A percentile compares a stretch with the other conserved stretches of the same genome.
These are phyloP conservation scores for Hypoxylon fragiforme DNA, from an alignment of 495 filamentous ascomycete genomes.

Conservation along the genomic window DNA sequence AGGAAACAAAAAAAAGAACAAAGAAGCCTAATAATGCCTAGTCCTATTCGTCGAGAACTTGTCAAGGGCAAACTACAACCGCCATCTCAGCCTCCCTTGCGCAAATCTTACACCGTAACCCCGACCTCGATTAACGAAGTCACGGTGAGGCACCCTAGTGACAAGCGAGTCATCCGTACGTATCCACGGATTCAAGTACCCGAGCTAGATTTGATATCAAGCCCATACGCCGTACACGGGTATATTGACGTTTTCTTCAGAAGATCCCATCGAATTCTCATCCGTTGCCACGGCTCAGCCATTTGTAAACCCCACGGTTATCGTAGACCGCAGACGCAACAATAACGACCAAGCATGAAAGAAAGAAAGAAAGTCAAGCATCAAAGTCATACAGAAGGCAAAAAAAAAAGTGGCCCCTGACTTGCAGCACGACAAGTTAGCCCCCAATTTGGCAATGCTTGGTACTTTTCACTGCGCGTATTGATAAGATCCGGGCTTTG, in stretches of 20 bases:
- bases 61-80: slow-evolving; percentile 33
- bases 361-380: too few relatives aligned
- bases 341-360: slow-evolving; percentile 9
- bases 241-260: too few relatives aligned
- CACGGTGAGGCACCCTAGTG: slow-evolving; percentile 27
- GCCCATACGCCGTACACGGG: too few relatives aligned
- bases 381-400: too few relatives aligned
- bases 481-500: too few relatives aligned
- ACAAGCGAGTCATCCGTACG: slow-evolving; percentile 25
- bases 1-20: too few relatives aligned
- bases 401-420: neutral
- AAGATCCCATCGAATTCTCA: slow-evolving; percentile 34
- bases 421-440: slow-evolving; percentile 1
- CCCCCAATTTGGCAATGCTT: neutral
- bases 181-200: neutral
- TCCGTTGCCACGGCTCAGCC: slow-evolving; percentile 43
- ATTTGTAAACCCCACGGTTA: slow-evolving; percentile 45
- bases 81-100: slow-evolving; percentile 19
- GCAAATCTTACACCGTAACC: slow-evolving; percentile 40
- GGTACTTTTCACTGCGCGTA: too few relatives aligned
- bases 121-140: slow-evolving; percentile 41
- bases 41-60: slow-evolving; percentile 15
- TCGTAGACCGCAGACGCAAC: slow-evolving; percentile 29
- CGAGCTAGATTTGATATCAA: slow-evolving; percentile 14
- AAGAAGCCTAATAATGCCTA: too few relatives aligned